Conservation (phyloP, 2,329 filamentous ascomycete species). For the Curvularia sp. region DNA sequence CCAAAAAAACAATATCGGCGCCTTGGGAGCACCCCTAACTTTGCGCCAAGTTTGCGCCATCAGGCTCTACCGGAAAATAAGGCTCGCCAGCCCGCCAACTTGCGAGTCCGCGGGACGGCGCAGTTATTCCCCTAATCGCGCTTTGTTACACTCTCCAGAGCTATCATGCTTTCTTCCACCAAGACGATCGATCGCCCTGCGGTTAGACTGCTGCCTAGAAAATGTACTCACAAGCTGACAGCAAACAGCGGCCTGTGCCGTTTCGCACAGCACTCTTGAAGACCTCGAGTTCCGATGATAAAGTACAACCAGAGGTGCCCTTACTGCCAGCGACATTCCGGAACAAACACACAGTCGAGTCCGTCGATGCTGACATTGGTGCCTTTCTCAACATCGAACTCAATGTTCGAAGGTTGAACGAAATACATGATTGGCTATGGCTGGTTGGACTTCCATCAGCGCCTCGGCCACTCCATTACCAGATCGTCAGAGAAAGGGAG, state of each 20-base stretch:
- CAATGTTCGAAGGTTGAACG: constrained; percentile 27
- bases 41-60: too few species aligned
- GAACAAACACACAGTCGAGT: constrained; percentile 21
- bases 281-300: constrained; percentile 4
- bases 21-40: neutral
- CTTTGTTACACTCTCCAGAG: neutral
- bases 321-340: constrained; percentile 32
- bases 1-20: neutral
- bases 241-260: constrained; percentile 14
- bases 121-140: neutral
- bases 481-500: constrained; percentile 29
- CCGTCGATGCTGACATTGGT: constrained; percentile 22
- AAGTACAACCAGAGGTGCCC: constrained; percentile 3
- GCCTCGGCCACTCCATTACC: constrained; percentile 31
- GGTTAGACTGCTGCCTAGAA: neutral
- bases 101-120: neutral
- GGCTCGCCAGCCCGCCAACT: neutral
- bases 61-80: neutral
- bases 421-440: constrained; percentile 31
- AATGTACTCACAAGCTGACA: neutral
- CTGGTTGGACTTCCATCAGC: constrained; percentile 28
- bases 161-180: neutral
- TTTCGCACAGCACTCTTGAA: constrained; percentile 18
- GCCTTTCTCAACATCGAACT: constrained; percentile 28
- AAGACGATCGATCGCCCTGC: neutral